Evolutionary conservation across 2,329 filamentous ascomycete genomes (phyloP).

Genomic region (Torrubiellomyces zombiae): DNA sequence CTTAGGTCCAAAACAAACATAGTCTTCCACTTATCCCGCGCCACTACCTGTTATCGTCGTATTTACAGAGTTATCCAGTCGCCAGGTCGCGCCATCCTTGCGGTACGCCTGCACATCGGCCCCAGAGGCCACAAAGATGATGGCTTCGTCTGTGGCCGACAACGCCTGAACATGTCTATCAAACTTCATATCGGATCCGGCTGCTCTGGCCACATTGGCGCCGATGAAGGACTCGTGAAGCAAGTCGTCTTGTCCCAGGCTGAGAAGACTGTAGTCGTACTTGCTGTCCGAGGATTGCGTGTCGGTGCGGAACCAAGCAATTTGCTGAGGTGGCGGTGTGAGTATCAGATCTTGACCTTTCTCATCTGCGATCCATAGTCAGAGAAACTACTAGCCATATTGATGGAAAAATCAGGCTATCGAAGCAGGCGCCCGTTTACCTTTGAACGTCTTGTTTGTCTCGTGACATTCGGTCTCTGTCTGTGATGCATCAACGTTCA

Average conservation of each 20-base stretch:
- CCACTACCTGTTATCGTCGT: background rate
- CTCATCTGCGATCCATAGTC: slow-evolving; percentile 3
- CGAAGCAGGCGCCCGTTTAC: slow-evolving; percentile 4
- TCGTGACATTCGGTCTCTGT: slow-evolving; percentile 5
- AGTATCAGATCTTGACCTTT: slow-evolving; percentile 2
- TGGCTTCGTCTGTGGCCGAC: slow-evolving; percentile 5
- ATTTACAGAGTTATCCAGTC: slow-evolving; percentile 3
- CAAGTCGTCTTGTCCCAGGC: slow-evolving; percentile 2
- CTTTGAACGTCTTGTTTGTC: slow-evolving; percentile 4
- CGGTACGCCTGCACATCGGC: slow-evolving; percentile 6
- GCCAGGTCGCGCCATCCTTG: slow-evolving; percentile 4
- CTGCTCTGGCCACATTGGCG: slow-evolving; percentile 1
- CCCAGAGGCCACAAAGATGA: slow-evolving; percentile 7
- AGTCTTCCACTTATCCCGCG: background rate
- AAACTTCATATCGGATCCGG: slow-evolving; percentile 4
- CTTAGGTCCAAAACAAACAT: background rate
- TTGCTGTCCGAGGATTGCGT: background rate
- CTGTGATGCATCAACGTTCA: slow-evolving; percentile 5
- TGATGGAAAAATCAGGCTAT: background rate
- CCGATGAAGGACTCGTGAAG: slow-evolving; percentile 6
- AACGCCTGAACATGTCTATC: slow-evolving; percentile 3
- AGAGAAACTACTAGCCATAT: background rate
- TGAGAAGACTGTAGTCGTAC: slow-evolving; percentile 7
- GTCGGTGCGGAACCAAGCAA: slow-evolving; percentile 6
- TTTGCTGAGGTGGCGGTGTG: slow-evolving; percentile 4